Base-by-base conservation (phyloP, 768 basidiomycete species). In the Kwoniella pini region DNA sequence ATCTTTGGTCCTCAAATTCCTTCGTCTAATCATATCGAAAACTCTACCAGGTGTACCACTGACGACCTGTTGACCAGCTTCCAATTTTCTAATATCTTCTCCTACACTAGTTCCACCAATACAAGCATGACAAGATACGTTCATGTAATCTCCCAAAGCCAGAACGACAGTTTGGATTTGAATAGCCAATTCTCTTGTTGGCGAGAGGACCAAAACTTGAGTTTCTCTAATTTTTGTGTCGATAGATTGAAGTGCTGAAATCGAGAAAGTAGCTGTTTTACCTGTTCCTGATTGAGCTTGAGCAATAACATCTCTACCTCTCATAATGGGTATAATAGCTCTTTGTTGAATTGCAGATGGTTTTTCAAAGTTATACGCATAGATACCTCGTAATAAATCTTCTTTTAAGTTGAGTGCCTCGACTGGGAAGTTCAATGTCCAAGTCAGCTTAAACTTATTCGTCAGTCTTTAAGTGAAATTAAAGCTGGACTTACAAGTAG, bases 251-350 rank as follows among this genome's bases (percentile, higher is more conserved):
- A 99, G 87, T 79, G 96, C 91, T 68, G 94, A 90, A 78, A 99
- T 96, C 69, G 93, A 94, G 82, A 97, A 97, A 19, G 95, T 96
- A 5, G 95, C 95, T 10, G 95, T 99, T 90, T 98, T 99, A 84
- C 95, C 95, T 36, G 95, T 97, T 78, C 95, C 95, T 31, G 94
- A 96, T 82, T 98, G 95, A 42, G 95, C 95, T 82, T 97, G 95
- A 33, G 95, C 95, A 78, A 99, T 97, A 62, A 97, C 95, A 84
- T 98, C 95, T 67, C 94, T 87, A 28, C 79, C 80, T 38, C 78
- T 68, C 49, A 87, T 90, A 76, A 99, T 95, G 52, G 95, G 95
- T 60, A 95, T 82, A 80, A 99, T 97, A 49, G 95, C 95, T 67
- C 94, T 88, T 81, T 96, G 92, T 82, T 99, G 95, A 75, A 99